These are phyloP conservation scores for Fusarium illudens DNA, from an alignment of 2,329 filamentous ascomycete genomes.

Conservation along the genomic window DNA sequence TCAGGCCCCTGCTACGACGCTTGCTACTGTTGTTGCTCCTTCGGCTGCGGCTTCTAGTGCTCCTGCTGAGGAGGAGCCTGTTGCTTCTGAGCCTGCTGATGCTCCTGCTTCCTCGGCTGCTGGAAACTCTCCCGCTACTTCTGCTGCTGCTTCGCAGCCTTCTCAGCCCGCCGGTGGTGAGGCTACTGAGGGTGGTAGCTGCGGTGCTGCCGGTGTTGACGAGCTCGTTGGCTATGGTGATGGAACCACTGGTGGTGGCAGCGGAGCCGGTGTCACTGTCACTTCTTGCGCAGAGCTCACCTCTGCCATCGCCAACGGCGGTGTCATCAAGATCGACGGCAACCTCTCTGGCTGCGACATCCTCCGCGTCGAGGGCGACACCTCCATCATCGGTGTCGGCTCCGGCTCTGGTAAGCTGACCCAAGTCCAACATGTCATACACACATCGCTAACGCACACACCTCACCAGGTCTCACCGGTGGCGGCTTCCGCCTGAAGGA, in stretches of 20 bases:
- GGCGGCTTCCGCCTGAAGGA: constrained; percentile 56
- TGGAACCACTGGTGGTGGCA: constrained; percentile 56
- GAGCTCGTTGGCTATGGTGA: constrained; percentile 43
- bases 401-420: constrained; percentile 44
- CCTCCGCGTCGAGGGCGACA: constrained; percentile 56
- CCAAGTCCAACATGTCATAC: neutral
- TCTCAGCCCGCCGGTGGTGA: neutral
- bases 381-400: constrained; percentile 58
- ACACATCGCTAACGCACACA: neutral
- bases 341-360: constrained; percentile 50
- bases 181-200: constrained; percentile 21
- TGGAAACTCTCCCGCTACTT: constrained; percentile 3
- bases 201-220: constrained; percentile 28
- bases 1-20: constrained; percentile 21
- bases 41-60: constrained; percentile 5
- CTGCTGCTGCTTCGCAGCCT: neutral
- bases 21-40: constrained; percentile 26
- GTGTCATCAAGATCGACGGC: constrained; percentile 56
- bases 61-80: neutral
- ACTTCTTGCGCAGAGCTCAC: constrained; percentile 54
- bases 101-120: constrained; percentile 1
- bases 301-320: constrained; percentile 48
- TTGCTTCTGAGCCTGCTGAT: neutral
- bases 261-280: constrained; percentile 55
- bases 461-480: constrained; percentile 41